Conservation (phyloP, 2,329 filamentous ascomycete genomes). For the Pseudogymnoascus sp. region DNA sequence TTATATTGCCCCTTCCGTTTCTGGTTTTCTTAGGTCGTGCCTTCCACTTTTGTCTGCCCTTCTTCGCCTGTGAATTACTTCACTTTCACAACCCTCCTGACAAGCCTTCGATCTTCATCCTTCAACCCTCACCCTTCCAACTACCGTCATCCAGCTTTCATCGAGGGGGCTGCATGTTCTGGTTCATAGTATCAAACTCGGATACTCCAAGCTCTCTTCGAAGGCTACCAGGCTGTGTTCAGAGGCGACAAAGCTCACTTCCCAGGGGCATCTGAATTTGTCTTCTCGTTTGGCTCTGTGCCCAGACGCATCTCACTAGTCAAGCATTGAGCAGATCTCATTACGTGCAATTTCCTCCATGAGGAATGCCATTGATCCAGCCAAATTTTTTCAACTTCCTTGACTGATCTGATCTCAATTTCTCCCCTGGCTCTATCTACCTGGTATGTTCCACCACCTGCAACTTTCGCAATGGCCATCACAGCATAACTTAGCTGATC, state of each 20-base stretch:
- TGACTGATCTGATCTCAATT: not conserved
- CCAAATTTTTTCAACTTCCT: not conserved
- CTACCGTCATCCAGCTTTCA: too few relatives aligned
- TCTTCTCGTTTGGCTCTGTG: not conserved
- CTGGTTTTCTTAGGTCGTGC: not conserved
- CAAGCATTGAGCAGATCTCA: not conserved
- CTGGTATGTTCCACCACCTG: not conserved
- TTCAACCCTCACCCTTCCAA: not conserved
- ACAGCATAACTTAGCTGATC: not conserved
- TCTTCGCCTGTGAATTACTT: not conserved
- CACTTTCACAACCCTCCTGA: not conserved
- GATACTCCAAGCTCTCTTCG: not conserved
- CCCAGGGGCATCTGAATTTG: not conserved
- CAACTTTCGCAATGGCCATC: not conserved
- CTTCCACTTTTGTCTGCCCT: not conserved
- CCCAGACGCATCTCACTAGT: not conserved
- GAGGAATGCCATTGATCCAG: not conserved
- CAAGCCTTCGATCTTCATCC: not conserved
- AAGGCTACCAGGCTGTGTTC: too few relatives aligned
- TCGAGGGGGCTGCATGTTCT: too few relatives aligned
- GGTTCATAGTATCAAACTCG: not conserved
- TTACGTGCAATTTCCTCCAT: not conserved
- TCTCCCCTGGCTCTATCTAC: not conserved
- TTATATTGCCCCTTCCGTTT: not conserved
- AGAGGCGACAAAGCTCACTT: not conserved